A percentile compares a stretch with the other conserved stretches of the same genome.
phyloP scores from a whole-genome alignment of 2,329 filamentous ascomycete species.

The Xylaria sp. region DNA sequence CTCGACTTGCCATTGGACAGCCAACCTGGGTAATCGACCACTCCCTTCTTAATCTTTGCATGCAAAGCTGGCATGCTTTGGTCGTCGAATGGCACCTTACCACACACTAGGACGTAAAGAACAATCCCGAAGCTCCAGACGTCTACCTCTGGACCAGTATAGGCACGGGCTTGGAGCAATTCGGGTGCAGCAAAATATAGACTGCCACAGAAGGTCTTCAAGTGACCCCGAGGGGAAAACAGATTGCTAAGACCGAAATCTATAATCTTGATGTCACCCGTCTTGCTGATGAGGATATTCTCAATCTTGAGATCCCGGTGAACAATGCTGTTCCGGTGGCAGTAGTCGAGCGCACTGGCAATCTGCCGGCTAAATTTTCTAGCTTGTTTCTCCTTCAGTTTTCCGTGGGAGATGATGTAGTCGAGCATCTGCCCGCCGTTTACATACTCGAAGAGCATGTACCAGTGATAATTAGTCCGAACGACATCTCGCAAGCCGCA shows the following conservation, averaged over 20 bases:
- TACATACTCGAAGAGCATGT: conserved; percentile 99
- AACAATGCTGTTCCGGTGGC: conserved; percentile 97
- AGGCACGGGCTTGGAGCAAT: conserved; percentile 90
- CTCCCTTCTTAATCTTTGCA: conserved; percentile 97
- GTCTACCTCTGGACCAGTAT: conserved; percentile 96
- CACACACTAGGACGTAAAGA: conserved; percentile 94
- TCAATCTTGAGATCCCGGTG: conserved; percentile 98
- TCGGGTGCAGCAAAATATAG: conserved; percentile 98
- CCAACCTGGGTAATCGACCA: conserved; percentile 96
- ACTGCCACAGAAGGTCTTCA: conserved; percentile 98
- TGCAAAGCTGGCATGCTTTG: conserved; percentile 99
- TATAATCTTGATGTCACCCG: conserved; percentile 98
- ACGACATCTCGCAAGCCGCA: conserved; percentile 96
- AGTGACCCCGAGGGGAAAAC: conserved; percentile 83
- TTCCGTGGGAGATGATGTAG: conserved; percentile 98
- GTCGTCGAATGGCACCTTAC: conserved; percentile 98
- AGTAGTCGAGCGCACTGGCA: conserved; percentile 95
- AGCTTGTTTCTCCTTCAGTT: conserved; percentile 97
- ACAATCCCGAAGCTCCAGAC: conserved; percentile 99
- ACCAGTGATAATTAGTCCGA: conserved; percentile 98
- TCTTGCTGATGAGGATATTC: conserved; percentile 99
- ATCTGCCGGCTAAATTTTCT: conserved; percentile 98
- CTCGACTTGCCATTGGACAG: conserved; percentile 79
- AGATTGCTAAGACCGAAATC: conserved; percentile 98
- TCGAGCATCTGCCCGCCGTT: conserved; percentile 99